These are phyloP conservation scores for Calonectria multiphialidica DNA, from an alignment of 2,329 filamentous ascomycete genomes.

Conservation along the genomic window DNA sequence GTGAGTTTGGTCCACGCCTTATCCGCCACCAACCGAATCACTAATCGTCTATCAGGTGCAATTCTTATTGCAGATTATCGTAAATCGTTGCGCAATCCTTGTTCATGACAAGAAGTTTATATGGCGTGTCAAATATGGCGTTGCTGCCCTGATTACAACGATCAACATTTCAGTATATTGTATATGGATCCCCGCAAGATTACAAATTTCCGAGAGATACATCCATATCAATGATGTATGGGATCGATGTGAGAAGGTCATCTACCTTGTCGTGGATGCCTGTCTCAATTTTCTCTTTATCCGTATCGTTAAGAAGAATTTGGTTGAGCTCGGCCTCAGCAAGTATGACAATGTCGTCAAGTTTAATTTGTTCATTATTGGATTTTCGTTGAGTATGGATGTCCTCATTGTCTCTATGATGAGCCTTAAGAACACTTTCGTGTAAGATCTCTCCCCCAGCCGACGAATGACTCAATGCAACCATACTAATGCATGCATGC, in stretches of 20 bases:
- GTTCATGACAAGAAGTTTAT: neutral
- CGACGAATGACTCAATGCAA: too few species aligned
- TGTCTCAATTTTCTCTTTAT: slow-evolving; percentile 1
- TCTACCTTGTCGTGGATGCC: neutral
- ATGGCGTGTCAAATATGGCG: neutral
- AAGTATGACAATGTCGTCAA: slow-evolving; percentile 1
- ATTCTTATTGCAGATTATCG: neutral
- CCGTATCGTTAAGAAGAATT: neutral
- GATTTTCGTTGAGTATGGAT: neutral
- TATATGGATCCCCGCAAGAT: neutral
- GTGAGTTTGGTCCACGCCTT: neutral
- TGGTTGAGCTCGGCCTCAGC: neutral
- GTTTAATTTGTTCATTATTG: slow-evolving; percentile 1
- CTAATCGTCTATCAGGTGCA: neutral
- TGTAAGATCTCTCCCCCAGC: neutral
- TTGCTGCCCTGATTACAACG: neutral
- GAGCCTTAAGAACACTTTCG: neutral
- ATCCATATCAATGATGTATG: neutral
- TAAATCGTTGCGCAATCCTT: neutral
- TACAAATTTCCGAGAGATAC: neutral
- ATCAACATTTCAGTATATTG: slow-evolving; percentile 1
- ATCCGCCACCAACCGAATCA: neutral
- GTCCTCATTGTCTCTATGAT: neutral
- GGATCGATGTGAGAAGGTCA: slow-evolving; percentile 2
- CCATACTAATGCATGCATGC: neutral